Evolutionary conservation across 176 grass and related monocot genomes (phyloP), one percentile per base, ranked within the genome.

Genomic region (Dactylis glomerata): DNA sequence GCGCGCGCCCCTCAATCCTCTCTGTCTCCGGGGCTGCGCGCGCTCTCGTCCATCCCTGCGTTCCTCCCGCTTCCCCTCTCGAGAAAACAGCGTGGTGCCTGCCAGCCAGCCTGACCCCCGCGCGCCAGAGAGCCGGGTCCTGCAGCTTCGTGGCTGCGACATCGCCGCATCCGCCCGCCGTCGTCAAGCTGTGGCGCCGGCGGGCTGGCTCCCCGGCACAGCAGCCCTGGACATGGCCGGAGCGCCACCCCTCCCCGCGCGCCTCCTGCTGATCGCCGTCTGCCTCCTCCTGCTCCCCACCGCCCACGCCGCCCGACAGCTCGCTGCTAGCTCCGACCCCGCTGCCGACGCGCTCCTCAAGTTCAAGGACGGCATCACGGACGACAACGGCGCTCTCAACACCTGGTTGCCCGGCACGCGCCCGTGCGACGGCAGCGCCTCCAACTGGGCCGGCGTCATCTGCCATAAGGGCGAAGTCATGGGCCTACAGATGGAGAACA

Each of bases 401-500:
- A 82, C 30, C 77, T 98, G 96, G 96, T 37, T 82, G 11, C 19
- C 89, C n/a, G 85, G 28, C 56, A 88, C 89, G 32, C 40, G 32
- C 42, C 96, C 91, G 32, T 98, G 96, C 85, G 32, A 67, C 6
- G 78, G 73, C 28, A 79, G 41, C 38, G 14, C 3, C 8, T 24
- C 89, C 10, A 82, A 13, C 28, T 95, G 96, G 96, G 68, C 56
- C 26, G 96, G 96, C 57, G 91, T 95, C 47, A 37, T 95, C 31
- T 98, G 96, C 87, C 76, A 82, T 81, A 80, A 76, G 1, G 83
- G 71, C 64, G 63, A 67, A 59, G 89, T 95, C 1, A 74, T 81
- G 12, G 96, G 96, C 52, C 81, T 98, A 81, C 91, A 93, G 86
- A 81, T 95, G n/a, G 96, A 98, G 87, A 78, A 61, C 61, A 82